Conservation (phyloP, 1,139 yeast species). For the Suhomyces bokatorum region DNA sequence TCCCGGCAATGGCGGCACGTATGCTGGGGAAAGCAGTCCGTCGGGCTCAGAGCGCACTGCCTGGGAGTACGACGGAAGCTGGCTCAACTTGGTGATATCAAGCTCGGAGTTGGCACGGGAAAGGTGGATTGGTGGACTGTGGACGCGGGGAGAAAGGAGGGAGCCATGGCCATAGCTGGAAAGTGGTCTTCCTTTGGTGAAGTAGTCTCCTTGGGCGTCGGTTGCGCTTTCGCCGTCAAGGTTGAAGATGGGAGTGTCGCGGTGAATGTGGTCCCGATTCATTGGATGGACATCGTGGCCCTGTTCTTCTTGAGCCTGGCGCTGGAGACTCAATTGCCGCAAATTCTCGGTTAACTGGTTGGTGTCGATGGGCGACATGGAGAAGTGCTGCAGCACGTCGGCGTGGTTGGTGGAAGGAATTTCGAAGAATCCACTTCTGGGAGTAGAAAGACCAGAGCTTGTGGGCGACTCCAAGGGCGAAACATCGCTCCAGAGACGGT, state of each 20-base stretch:
- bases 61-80: slow-evolving; percentile 81
- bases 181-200: slow-evolving; percentile 19
- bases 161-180: background rate
- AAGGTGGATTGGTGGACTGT: slow-evolving; percentile 52
- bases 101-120: slow-evolving; percentile 58
- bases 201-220: slow-evolving; percentile 22
- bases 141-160: slow-evolving; percentile 33
- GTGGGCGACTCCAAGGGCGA: slow-evolving; percentile 59
- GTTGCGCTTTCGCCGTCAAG: slow-evolving; percentile 11
- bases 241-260: slow-evolving; percentile 41
- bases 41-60: slow-evolving; percentile 59
- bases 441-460: slow-evolving; percentile 54
- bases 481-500: slow-evolving; percentile 75
- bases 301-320: slow-evolving; percentile 37
- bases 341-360: slow-evolving; percentile 53
- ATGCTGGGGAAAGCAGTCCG: slow-evolving; percentile 62
- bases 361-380: slow-evolving; percentile 46
- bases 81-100: slow-evolving; percentile 40
- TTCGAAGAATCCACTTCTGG: slow-evolving; percentile 24
- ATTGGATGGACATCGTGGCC: background rate
- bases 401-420: background rate
- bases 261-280: background rate
- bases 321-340: slow-evolving; percentile 52
- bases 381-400: slow-evolving; percentile 29
- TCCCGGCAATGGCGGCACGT: slow-evolving; percentile 56